Percentiles rank a stretch among this genome's conserved stretches.
Evolutionary conservation across 2,329 filamentous ascomycete species (phyloP).

Genomic region (Hypoxylon sp.): DNA sequence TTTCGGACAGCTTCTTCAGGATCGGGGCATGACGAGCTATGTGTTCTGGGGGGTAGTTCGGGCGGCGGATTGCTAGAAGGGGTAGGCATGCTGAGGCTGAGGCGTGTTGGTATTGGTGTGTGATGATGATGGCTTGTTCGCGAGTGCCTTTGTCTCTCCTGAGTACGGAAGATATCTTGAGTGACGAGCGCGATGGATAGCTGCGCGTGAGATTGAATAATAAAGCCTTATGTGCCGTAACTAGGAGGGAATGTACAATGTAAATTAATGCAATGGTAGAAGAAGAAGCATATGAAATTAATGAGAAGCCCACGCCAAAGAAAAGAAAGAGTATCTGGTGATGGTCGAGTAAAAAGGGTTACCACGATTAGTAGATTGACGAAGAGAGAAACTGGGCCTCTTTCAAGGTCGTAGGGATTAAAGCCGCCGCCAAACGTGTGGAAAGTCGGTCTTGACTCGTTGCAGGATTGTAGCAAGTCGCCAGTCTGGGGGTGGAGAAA

Average conservation of each 20-base stretch:
- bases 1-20: conserved; percentile 50
- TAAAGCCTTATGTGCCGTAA: conserved; percentile 14
- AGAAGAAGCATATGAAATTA: conserved; percentile 11
- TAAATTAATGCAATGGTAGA: conserved; percentile 30
- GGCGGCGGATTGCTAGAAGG: conserved; percentile 52
- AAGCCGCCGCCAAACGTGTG: conserved; percentile 24
- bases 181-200: conserved; percentile 20
- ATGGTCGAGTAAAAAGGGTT: conserved; percentile 26
- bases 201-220: conserved; percentile 25
- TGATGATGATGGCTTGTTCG: conserved; percentile 1
- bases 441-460: conserved; percentile 11
- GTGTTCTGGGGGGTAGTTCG: conserved; percentile 50
- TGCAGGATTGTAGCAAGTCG: conserved; percentile 25
- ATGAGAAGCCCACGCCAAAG: conserved; percentile 33
- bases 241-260: conserved; percentile 31
- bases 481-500: conserved; percentile 36
- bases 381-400: conserved; percentile 15
- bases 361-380: conserved; percentile 20
- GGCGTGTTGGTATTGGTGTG: background rate
- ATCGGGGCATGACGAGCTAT: conserved; percentile 54
- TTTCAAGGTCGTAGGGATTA: conserved; percentile 26
- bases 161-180: conserved; percentile 15
- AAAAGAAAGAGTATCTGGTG: conserved; percentile 30
- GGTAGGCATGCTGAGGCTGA: conserved; percentile 52
- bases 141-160: conserved; percentile 21